phyloP scores from a whole-genome alignment of 768 basidiomycete genomes.

The Trametes sanguinea region DNA sequence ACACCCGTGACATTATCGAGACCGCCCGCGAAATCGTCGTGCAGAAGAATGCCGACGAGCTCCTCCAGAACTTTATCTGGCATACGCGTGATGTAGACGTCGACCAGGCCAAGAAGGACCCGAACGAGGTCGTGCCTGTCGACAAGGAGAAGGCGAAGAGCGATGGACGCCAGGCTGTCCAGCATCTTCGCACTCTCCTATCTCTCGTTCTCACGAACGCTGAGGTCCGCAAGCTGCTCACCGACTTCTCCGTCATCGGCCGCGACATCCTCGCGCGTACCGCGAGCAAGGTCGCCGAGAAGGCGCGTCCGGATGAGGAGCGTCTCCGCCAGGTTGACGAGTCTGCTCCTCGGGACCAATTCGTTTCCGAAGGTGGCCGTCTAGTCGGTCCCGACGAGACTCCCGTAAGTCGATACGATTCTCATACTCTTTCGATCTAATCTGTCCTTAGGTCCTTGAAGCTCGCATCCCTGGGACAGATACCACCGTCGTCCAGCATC shows the following conservation, averaged over 20 bases:
- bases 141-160: constrained; percentile 44
- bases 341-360: constrained; percentile 66
- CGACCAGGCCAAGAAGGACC: constrained; percentile 44
- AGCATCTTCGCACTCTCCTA: constrained; percentile 86
- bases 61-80: constrained; percentile 91
- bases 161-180: constrained; percentile 55
- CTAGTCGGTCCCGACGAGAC: constrained; percentile 47
- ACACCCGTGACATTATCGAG: constrained; percentile 77
- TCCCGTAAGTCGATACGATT: constrained; percentile 36
- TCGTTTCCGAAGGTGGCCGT: constrained; percentile 49
- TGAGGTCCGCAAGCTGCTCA: constrained; percentile 85
- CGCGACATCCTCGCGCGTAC: constrained; percentile 81
- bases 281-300: constrained; percentile 68
- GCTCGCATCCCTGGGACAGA: constrained; percentile 48
- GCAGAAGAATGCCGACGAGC: constrained; percentile 88
- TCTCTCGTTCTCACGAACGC: constrained; percentile 90
- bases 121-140: constrained; percentile 46
- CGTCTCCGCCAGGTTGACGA: constrained; percentile 66
- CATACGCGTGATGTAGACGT: constrained; percentile 61
- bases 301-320: constrained; percentile 66
- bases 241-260: constrained; percentile 75
- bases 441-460: constrained; percentile 35
- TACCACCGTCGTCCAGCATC: constrained; percentile 50
- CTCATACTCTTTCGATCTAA: neutral
- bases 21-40: constrained; percentile 71